Evolutionary conservation across 164 flowering plant species (phyloP).

Genomic region (Umbellularia californica): DNA sequence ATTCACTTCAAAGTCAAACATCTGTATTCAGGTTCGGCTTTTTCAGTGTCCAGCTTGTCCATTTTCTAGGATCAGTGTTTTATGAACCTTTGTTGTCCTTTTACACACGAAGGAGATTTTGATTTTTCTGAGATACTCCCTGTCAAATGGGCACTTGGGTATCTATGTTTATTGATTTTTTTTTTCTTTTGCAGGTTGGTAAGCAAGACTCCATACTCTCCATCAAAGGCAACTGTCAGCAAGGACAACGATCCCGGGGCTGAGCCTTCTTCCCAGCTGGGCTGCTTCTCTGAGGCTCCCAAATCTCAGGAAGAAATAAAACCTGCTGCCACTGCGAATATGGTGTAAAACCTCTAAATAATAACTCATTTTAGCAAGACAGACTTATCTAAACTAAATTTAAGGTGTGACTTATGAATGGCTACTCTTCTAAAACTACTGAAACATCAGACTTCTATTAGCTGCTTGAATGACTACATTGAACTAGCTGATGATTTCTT

Average conservation of each 20-base stretch:
- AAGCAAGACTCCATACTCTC: constrained; percentile 38
- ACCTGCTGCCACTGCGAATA: constrained; percentile 7
- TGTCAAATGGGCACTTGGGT: neutral
- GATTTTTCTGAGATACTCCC: neutral
- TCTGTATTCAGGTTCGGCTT: too few relatives aligned
- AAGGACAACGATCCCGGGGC: constrained; percentile 5
- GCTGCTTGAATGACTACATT: neutral
- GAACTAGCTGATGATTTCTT: neutral
- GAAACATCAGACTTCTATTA: neutral
- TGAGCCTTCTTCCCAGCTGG: constrained; percentile 16
- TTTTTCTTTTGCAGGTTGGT: constrained; percentile 28
- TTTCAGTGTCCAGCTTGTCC: too few relatives aligned
- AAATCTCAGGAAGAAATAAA: constrained; percentile 19
- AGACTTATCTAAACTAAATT: neutral
- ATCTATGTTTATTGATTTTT: neutral
- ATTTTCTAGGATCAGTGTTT: too few relatives aligned
- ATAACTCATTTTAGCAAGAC: neutral
- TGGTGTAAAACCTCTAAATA: neutral
- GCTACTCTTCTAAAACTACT: neutral
- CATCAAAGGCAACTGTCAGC: constrained; percentile 8
- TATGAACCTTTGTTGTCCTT: neutral
- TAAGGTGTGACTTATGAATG: neutral
- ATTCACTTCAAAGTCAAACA: too few relatives aligned
- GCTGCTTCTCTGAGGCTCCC: constrained; percentile 18
- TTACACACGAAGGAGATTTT: neutral